These are phyloP conservation scores for Lasiosphaeria ovina DNA, from an alignment of 495 filamentous ascomycete species.

Conservation along the genomic window DNA sequence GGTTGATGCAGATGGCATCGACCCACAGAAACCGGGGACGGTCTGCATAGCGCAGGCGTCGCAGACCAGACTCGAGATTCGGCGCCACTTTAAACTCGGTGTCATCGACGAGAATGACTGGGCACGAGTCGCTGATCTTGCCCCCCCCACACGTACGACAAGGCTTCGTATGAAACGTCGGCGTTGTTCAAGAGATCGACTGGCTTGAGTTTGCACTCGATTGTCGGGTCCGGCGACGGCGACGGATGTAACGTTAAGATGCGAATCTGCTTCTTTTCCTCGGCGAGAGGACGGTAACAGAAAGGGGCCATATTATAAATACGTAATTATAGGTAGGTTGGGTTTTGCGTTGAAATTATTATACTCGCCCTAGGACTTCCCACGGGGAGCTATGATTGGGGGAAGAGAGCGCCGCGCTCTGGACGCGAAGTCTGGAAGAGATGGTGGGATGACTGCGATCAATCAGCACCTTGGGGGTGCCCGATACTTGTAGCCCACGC, in stretches of 20 bases:
- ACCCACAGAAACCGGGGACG: not conserved
- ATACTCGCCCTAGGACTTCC: too few species aligned
- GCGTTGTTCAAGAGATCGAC: not conserved
- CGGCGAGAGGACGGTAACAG: not conserved
- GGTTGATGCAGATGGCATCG: too few species aligned
- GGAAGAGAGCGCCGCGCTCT: too few species aligned
- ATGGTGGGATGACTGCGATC: too few species aligned
- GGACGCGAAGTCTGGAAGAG: too few species aligned
- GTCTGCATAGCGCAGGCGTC: not conserved
- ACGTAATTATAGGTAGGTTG: too few species aligned
- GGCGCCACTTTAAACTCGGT: not conserved
- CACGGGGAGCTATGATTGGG: too few species aligned
- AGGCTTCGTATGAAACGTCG: not conserved
- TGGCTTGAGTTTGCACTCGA: conserved; percentile 5
- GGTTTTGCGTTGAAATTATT: too few species aligned
- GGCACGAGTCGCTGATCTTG: not conserved
- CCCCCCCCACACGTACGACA: conserved; percentile 5
- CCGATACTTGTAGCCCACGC: too few species aligned
- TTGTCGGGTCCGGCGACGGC: not conserved
- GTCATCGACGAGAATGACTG: conserved; percentile 1
- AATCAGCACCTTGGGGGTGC: too few species aligned
- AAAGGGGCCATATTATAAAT: not conserved
- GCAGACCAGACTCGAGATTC: not conserved
- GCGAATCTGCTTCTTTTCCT: not conserved
- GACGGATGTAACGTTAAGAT: not conserved